Evolutionary conservation across 31 red algal genomes (phyloP).

Genomic region (Porphyra umbilicalis): DNA sequence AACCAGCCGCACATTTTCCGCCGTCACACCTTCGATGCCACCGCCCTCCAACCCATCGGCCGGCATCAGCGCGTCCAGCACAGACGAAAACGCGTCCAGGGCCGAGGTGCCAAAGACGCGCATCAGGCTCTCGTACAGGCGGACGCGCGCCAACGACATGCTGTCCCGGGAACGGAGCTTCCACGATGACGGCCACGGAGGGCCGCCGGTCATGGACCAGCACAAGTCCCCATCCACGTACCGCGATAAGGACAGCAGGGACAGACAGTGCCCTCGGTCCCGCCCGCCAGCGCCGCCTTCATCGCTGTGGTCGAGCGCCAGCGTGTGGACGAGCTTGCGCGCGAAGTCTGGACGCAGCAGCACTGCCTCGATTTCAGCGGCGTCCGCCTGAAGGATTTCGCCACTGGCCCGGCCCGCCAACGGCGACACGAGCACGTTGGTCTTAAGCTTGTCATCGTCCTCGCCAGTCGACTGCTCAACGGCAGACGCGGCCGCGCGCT

Average conservation of each 20-base stretch:
- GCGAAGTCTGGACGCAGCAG: slow-evolving; percentile 32
- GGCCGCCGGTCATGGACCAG: slow-evolving; percentile 58
- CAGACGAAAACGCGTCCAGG: slow-evolving; percentile 29
- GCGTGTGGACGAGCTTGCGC: slow-evolving; percentile 55
- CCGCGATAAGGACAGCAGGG: slow-evolving; percentile 22
- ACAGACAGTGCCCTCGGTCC: not conserved
- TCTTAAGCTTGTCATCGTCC: not conserved
- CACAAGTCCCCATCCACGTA: slow-evolving; percentile 59
- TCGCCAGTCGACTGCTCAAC: not conserved
- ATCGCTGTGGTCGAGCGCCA: slow-evolving; percentile 67
- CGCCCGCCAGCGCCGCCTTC: slow-evolving; percentile 6
- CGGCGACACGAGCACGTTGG: not conserved
- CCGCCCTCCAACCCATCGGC: slow-evolving; percentile 40
- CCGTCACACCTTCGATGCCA: slow-evolving; percentile 50
- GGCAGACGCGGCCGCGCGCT: not conserved
- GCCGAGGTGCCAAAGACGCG: slow-evolving; percentile 39
- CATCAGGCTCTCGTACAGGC: slow-evolving; percentile 55
- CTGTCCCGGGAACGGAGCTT: slow-evolving; percentile 53
- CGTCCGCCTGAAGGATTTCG: not conserved
- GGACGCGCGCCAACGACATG: slow-evolving; percentile 50
- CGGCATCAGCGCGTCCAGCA: slow-evolving; percentile 38
- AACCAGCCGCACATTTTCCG: slow-evolving; percentile 57
- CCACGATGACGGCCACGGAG: slow-evolving; percentile 80
- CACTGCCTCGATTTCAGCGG: slow-evolving; percentile 23
- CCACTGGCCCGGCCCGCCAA: not conserved